Evolutionary conservation across 2,329 filamentous ascomycete genomes (phyloP).

Genomic region (Aspergillus ustus): DNA sequence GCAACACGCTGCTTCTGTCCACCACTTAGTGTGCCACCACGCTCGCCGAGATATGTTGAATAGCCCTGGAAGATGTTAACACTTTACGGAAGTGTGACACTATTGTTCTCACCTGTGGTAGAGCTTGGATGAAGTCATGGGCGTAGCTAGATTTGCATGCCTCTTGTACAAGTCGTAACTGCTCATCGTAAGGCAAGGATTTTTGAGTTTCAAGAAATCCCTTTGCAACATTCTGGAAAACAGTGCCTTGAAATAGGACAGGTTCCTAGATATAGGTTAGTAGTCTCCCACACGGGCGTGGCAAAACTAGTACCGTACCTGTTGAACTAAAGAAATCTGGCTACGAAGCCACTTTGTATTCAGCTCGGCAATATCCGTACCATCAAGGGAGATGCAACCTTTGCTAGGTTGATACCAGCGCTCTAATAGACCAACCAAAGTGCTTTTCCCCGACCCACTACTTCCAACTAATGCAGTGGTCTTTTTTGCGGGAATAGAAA

Average conservation of each 20-base stretch:
- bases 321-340: conserved; percentile 79
- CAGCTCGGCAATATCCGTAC: conserved; percentile 75
- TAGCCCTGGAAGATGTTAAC: conserved; percentile 67
- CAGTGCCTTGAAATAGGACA: conserved; percentile 84
- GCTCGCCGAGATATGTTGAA: conserved; percentile 89
- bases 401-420: conserved; percentile 90
- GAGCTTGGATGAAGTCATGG: conserved; percentile 81
- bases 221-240: conserved; percentile 84
- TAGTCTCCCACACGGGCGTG: too few species aligned
- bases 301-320: background rate
- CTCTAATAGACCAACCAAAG: conserved; percentile 89
- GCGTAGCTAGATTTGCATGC: conserved; percentile 91
- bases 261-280: conserved; percentile 77
- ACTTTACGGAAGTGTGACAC: background rate
- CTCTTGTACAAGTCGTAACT: conserved; percentile 69
- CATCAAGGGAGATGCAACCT: conserved; percentile 81
- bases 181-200: conserved; percentile 70
- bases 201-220: conserved; percentile 83
- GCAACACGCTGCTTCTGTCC: conserved; percentile 97
- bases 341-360: conserved; percentile 91
- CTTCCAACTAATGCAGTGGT: conserved; percentile 92
- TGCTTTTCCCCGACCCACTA: conserved; percentile 93
- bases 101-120: conserved; percentile 57
- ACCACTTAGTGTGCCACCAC: conserved; percentile 88
- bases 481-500: conserved; percentile 84